These are phyloP conservation scores for Elongisporangium undulatum DNA, from an alignment of 352 stramenopile genomes.

Conservation along the genomic window DNA sequence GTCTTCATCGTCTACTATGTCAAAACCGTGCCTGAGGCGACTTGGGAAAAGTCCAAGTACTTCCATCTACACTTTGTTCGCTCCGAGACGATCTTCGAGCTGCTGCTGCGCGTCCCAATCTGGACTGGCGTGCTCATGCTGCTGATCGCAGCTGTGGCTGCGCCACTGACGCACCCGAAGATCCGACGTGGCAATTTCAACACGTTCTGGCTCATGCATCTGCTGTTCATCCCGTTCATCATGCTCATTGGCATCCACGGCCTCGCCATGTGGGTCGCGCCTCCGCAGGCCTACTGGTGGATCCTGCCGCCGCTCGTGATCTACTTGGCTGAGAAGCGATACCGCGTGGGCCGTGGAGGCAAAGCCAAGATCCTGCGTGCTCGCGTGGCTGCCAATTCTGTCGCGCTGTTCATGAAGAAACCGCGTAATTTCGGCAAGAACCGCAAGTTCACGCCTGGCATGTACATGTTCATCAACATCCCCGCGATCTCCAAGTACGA, in stretches of 20 bases:
- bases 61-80: conserved; percentile 45
- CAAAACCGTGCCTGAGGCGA: conserved; percentile 20
- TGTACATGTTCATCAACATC: conserved; percentile 87
- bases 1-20: conserved; percentile 53
- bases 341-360: conserved; percentile 44
- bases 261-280: conserved; percentile 56
- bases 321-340: conserved; percentile 61
- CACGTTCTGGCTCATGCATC: conserved; percentile 61
- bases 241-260: conserved; percentile 56
- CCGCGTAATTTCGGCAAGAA: conserved; percentile 40
- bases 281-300: conserved; percentile 50
- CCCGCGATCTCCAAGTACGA: conserved; percentile 68
- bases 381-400: conserved; percentile 46
- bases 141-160: conserved; percentile 38
- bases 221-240: conserved; percentile 67
- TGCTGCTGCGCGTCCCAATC: conserved; percentile 45
- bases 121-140: conserved; percentile 66
- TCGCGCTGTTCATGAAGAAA: conserved; percentile 66
- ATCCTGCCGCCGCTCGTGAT: conserved; percentile 47
- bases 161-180: conserved; percentile 37
- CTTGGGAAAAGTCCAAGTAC: conserved; percentile 44
- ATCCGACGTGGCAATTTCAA: conserved; percentile 61
- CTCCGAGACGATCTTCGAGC: conserved; percentile 35
- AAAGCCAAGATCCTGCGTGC: conserved; percentile 42
- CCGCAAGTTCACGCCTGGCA: conserved; percentile 51